Evolutionary conservation across 345 rosid genomes (phyloP), one percentile per base, ranked within the genome.

Genomic region (Moricandia arvensis): DNA sequence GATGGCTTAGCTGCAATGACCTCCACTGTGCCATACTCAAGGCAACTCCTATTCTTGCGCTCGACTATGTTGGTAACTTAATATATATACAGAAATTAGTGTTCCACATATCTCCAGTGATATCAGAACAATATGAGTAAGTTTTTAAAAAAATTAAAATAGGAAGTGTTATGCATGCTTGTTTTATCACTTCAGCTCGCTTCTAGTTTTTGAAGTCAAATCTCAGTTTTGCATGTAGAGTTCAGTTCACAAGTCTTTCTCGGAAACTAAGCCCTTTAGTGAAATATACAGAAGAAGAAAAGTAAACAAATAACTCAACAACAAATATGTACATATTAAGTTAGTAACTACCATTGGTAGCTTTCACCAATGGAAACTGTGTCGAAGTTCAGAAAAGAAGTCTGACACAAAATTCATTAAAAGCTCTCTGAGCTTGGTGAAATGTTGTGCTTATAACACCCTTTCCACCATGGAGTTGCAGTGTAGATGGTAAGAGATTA

Each of bases 321-420:
- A 17, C 7, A 53, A 53, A 53, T 17, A 17, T 53, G 58, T 49
- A 45, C 18, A 41, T 37, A 51, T 18, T 54, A 21, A 21, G 58
- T 8, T 54, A 54, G 13, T 8, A 54, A 8, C 59, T 18, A 18
- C 11, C 13, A 21, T 54, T 18, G 29, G 12, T 9, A 18, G 59
- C 29, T 18, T 68, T 68, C 21, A 34, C 72, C 47, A 53, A 37
- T 68, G 62, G 72, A 54, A 68, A 68, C 34, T 13, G 63, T 68
- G 34, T 54, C 13, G 45, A 63, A 33, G 21, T 54, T 68, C 29
- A 11, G 27, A 18, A 54, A 9, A 53, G 17, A 54, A 54, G 13
- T 18, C 13, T 3, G 13, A 54, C 59, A 21, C 59, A 21, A 18
- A 21, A 54, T 18, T 18, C 29, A 54, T 21, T 30, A 54, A 51